phyloP scores from a whole-genome alignment of 306 rosid species.

The Oxytropis ochrocephala region DNA sequence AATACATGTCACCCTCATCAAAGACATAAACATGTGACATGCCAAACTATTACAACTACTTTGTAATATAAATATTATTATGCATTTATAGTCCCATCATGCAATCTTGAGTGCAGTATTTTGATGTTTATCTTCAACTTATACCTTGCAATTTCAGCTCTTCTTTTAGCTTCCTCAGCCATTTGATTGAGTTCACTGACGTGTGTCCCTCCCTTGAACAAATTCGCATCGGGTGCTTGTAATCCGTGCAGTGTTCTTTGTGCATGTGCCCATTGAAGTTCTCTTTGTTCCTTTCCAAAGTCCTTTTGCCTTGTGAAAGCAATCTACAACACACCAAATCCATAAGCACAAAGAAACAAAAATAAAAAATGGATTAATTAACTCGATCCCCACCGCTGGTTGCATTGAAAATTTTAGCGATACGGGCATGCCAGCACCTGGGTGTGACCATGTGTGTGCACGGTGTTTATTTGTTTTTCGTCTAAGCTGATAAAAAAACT shows the following conservation, averaged over 20 bases:
- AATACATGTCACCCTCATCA: neutral
- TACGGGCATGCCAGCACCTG: no score
- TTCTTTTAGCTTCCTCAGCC: constrained; percentile 98
- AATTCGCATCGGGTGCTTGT: constrained; percentile 76
- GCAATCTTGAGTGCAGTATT: neutral
- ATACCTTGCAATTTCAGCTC: constrained; percentile 97
- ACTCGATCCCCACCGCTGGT: no score
- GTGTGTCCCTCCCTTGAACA: constrained; percentile 76
- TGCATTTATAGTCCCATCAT: neutral
- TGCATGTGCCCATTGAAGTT: constrained; percentile 99
- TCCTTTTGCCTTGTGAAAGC: constrained; percentile 99
- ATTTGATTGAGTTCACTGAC: constrained; percentile 84
- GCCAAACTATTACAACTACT: neutral
- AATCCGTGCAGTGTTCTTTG: constrained; percentile 92
- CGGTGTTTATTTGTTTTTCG: no score
- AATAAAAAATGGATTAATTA: neutral
- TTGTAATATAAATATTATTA: neutral
- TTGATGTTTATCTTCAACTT: neutral
- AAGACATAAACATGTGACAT: constrained; percentile 1
- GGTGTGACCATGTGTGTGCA: no score
- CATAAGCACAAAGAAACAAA: neutral
- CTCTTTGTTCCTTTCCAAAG: constrained; percentile 94
- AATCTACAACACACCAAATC: constrained; percentile 45
- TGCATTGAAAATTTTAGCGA: no score
- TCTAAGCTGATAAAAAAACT: no score